Base-by-base conservation (phyloP, 2,329 filamentous ascomycete genomes). In the Penicillium sp. region DNA sequence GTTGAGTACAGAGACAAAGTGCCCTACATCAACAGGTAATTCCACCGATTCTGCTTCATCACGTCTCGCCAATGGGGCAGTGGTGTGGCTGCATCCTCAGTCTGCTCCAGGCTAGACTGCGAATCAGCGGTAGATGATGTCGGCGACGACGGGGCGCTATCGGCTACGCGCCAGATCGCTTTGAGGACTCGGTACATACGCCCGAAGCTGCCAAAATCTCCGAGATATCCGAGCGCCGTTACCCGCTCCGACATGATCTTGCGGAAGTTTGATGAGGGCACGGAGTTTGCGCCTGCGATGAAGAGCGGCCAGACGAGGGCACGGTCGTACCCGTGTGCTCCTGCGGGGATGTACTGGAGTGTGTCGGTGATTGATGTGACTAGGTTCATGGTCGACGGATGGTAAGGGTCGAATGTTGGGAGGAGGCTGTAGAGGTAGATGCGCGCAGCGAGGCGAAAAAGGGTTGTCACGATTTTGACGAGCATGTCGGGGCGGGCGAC, bases 401-500 rank as follows among this genome's bases (percentile, higher is more conserved):
- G 89, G 61, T 84, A 84, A 56, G 91, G 90, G 69, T 89, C 88
- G 80, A 93, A 95, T 61, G 92, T 92, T 0, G 94, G 94, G 0
- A 97, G 91, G 44, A 98, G 84, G 73, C 91, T 93, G 87, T 92
- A 96, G 19, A 98, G 88, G 79, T 97, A 97, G 79, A 98, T 92
- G 73, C 93, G 91, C 3, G 93, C 93, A 2, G 93, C 93, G 58
- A 96, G 82, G 71, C 93, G 91, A 86, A 96, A 98, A 50, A 95
- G 5, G 8, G n/a, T 26, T 11, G 51, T 54, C 51, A 54, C n/a
- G 21, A 9, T 54, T 19, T 54, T 54, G 11, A 9, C 26, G 21
- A 54, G 51, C n/a, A 41, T 54, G 21, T 44, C 51, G 13, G n/a
- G 17, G 2, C 11, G 15, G 31, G 26, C 31, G 17, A 2, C 17